A percentile compares a stretch with the other conserved stretches of the same genome.
Conservation (phyloP, 164 flowering plant genomes). For the Berberis thunbergii region DNA sequence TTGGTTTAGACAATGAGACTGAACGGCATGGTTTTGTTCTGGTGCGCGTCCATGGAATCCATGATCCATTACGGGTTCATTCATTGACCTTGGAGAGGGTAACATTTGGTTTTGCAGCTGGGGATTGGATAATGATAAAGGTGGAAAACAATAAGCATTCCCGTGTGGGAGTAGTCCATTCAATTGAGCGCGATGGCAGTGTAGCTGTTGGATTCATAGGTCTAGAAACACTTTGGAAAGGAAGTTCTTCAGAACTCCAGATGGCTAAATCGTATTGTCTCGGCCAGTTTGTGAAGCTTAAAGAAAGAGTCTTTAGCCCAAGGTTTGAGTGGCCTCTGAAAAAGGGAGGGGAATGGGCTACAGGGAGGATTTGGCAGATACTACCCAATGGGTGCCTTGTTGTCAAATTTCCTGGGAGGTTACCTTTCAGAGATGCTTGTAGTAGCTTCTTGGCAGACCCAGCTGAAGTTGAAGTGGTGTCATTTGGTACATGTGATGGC, state of each 20-base stretch:
- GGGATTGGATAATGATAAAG: conserved; percentile 84
- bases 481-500: conserved; percentile 45
- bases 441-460: conserved; percentile 67
- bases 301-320: conserved; percentile 50
- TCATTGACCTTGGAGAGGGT: conserved; percentile 64
- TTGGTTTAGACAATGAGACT: conserved; percentile 48
- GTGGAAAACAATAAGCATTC: conserved; percentile 64
- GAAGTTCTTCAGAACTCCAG: conserved; percentile 52
- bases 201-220: conserved; percentile 70
- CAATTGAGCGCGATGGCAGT: conserved; percentile 55
- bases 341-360: conserved; percentile 52
- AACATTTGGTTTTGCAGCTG: conserved; percentile 69
- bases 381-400: conserved; percentile 61
- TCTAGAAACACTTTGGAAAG: conserved; percentile 70
- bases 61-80: conserved; percentile 71
- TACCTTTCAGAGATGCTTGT: conserved; percentile 30
- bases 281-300: conserved; percentile 81
- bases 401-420: conserved; percentile 66
- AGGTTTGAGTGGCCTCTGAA: conserved; percentile 80
- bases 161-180: conserved; percentile 78
- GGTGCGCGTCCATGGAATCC: conserved; percentile 76
- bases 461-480: conserved; percentile 75
- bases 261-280: conserved; percentile 69
- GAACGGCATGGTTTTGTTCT: conserved; percentile 52
- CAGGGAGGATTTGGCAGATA: conserved; percentile 55